Conservation (phyloP, 139 green algal species). For the Chlamydomonas schloesseri region DNA sequence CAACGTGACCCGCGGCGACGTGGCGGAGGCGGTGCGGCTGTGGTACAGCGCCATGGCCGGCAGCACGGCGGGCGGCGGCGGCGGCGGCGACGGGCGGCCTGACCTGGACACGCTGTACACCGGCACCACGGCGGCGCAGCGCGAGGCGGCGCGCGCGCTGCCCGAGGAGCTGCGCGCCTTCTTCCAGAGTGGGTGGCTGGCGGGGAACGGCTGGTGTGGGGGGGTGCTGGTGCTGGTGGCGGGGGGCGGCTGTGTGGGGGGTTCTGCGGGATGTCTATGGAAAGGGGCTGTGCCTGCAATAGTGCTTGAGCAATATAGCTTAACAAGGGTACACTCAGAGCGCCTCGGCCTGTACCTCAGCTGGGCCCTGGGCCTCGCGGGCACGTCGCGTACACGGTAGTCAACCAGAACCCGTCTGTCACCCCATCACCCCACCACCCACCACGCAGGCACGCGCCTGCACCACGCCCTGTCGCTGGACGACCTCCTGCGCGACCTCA, state of each 20-base stretch:
- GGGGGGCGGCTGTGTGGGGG: not conserved
- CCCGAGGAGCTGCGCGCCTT: slow-evolving; percentile 20
- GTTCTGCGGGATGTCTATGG: too few species aligned
- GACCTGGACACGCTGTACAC: slow-evolving; percentile 33
- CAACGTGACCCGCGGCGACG: slow-evolving; percentile 67
- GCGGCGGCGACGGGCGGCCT: not conserved
- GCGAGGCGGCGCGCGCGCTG: not conserved
- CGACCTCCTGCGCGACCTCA: slow-evolving; percentile 40
- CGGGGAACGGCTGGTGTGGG: not conserved
- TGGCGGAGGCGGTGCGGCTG: slow-evolving; percentile 44
- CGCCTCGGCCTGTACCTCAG: too few species aligned
- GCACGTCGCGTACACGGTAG: too few species aligned
- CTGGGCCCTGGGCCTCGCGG: too few species aligned
- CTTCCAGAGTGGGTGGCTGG: not conserved
- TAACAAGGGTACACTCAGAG: too few species aligned
- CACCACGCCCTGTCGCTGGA: slow-evolving; percentile 8
- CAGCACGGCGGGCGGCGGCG: not conserved
- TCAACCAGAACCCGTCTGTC: too few species aligned
- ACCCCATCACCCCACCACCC: not conserved
- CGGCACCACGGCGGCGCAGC: slow-evolving; percentile 35
- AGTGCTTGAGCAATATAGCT: not conserved
- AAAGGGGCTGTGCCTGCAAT: not conserved
- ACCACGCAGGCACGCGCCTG: not conserved
- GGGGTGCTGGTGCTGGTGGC: not conserved
- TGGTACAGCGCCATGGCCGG: slow-evolving; percentile 55